A percentile compares a stretch with the other conserved stretches of the same genome.
Conservation (phyloP, 164 flowering plant species). For the Stephania japonica region DNA sequence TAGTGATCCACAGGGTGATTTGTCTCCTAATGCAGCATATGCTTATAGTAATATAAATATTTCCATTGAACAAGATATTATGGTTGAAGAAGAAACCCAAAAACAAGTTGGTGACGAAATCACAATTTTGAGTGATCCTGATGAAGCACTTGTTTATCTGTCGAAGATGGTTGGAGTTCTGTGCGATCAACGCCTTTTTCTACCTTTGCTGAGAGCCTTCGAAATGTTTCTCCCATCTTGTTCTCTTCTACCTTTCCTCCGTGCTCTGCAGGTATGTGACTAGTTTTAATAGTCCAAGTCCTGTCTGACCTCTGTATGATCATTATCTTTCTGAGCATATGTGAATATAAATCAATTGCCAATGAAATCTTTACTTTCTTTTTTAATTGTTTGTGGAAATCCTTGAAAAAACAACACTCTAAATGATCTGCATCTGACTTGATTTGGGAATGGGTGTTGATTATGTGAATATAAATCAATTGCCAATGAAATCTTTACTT, state of each 20-base stretch:
- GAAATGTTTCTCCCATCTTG: conserved; percentile 98
- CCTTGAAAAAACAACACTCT: neutral
- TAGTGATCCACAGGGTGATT: conserved; percentile 18
- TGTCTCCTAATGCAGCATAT: conserved; percentile 22
- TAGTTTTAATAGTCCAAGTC: neutral
- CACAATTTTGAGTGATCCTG: conserved; percentile 35
- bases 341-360: neutral
- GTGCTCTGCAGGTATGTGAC: conserved; percentile 80
- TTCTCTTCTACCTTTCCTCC: conserved; percentile 78
- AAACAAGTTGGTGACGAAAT: conserved; percentile 22
- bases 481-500: neutral
- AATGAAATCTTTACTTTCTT: neutral
- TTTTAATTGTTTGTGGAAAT: neutral
- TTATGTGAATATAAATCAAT: neutral
- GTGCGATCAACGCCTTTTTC: conserved; percentile 81
- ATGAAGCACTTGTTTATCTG: conserved; percentile 56
- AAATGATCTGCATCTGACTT: neutral
- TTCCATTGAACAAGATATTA: conserved; percentile 24
- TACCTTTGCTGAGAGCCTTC: conserved; percentile 89
- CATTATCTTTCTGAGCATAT: neutral
- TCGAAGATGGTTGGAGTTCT: conserved; percentile 89
- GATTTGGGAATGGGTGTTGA: too few relatives aligned
- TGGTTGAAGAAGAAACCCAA: conserved; percentile 33
- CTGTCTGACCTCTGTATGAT: neutral
- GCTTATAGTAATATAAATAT: conserved; percentile 19